These are phyloP conservation scores for Aspergillus phoenicis DNA, from an alignment of 2,329 filamentous ascomycete species.

Conservation along the genomic window DNA sequence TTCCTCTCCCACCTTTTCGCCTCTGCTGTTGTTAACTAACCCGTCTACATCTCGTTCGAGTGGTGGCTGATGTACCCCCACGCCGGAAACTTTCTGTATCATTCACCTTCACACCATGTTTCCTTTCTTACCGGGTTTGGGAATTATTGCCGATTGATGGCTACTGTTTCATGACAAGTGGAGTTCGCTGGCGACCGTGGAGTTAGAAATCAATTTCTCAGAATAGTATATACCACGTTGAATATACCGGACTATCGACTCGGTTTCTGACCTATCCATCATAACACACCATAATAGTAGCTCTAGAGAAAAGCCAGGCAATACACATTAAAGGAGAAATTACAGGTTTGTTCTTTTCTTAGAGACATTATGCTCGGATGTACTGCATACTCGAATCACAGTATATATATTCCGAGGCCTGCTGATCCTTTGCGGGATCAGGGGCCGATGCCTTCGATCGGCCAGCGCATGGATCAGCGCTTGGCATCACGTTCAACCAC, in stretches of 20 bases:
- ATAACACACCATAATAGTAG: neutral
- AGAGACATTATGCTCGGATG: neutral
- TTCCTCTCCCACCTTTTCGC: neutral
- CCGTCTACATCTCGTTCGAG: neutral
- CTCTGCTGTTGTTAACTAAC: neutral
- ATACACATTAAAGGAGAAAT: neutral
- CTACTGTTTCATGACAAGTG: neutral
- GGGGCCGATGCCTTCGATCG: neutral
- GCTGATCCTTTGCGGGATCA: neutral
- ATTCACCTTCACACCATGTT: neutral
- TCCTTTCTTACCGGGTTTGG: neutral
- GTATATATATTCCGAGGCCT: neutral
- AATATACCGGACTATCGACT: neutral
- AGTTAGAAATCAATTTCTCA: neutral
- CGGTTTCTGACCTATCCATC: neutral
- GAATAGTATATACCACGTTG: neutral
- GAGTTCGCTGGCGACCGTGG: slow-evolving; percentile 2
- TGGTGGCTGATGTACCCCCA: neutral
- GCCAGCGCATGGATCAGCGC: neutral
- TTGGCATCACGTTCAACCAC: slow-evolving; percentile 1
- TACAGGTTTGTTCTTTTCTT: neutral
- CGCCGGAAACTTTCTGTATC: neutral
- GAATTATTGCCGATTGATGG: neutral
- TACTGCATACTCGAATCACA: neutral
- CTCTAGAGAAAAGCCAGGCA: neutral